phyloP scores from a whole-genome alignment of 2,329 filamentous ascomycete genomes.

The Aureobasidium sp. region DNA sequence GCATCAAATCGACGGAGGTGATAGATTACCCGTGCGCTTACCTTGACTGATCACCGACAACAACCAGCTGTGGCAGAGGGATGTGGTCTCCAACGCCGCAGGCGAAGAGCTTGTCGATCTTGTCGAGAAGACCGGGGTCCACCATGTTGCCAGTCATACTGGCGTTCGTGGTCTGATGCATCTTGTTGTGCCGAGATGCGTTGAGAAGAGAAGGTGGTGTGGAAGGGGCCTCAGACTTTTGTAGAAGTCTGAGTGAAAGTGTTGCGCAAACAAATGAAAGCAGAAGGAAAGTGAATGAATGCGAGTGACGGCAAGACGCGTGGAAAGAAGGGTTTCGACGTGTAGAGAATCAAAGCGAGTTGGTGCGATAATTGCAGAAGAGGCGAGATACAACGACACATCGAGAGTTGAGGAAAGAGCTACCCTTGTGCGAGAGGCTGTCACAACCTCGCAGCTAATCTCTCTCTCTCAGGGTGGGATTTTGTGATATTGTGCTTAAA shows the following conservation, averaged over 20 bases:
- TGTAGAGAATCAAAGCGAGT: background rate
- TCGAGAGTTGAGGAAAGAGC: background rate
- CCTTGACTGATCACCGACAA: constrained; percentile 50
- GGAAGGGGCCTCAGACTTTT: background rate
- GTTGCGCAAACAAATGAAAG: background rate
- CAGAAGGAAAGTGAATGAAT: background rate
- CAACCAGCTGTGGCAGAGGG: constrained; percentile 34
- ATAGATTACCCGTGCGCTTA: constrained; percentile 19
- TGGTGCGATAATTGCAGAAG: background rate
- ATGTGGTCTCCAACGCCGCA: constrained; percentile 33
- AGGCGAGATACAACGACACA: background rate
- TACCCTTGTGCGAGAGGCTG: background rate
- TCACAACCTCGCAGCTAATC: too few relatives aligned
- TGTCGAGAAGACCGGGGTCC: constrained; percentile 37
- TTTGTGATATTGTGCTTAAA: too few relatives aligned
- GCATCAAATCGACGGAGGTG: background rate
- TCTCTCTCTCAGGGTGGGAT: too few relatives aligned
- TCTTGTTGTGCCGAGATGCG: background rate
- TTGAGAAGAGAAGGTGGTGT: background rate
- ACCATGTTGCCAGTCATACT: background rate
- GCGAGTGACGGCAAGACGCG: background rate
- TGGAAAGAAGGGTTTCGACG: background rate
- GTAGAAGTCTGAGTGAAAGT: background rate
- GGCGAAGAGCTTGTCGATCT: constrained; percentile 44
- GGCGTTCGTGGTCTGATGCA: background rate